Evolutionary conservation across 176 grass and related monocot genomes (phyloP).

Genomic region (Triticum monococcum): DNA sequence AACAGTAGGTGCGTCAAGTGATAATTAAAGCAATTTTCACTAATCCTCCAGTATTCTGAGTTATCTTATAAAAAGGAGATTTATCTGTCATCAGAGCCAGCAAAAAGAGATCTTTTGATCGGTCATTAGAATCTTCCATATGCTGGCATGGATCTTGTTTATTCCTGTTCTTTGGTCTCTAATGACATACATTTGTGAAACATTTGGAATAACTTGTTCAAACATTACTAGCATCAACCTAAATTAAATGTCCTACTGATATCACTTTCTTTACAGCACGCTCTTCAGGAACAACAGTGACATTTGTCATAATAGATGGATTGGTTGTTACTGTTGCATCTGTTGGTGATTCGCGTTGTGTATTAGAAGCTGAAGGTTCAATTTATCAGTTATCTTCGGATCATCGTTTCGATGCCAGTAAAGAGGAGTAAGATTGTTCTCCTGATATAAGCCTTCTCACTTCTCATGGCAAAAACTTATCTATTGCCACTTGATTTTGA

Average conservation of each 20-base stretch:
- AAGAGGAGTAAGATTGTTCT: constrained; percentile 80
- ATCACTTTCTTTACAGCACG: constrained; percentile 50
- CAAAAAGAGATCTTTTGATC: background rate
- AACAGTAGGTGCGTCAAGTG: constrained; percentile 53
- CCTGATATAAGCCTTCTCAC: background rate
- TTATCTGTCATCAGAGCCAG: background rate
- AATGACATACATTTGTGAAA: background rate
- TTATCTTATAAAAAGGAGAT: background rate
- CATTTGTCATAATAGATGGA: constrained; percentile 95
- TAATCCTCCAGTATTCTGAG: background rate
- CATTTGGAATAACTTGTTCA: background rate
- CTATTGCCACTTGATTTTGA: constrained; percentile 27
- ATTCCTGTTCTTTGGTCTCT: background rate
- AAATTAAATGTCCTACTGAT: background rate
- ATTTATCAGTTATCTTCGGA: constrained; percentile 84
- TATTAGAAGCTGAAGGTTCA: constrained; percentile 87
- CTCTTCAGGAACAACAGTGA: constrained; percentile 88
- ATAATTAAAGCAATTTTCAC: background rate
- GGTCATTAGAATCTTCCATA: background rate
- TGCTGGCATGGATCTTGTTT: constrained; percentile 14
- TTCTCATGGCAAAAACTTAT: constrained; percentile 24
- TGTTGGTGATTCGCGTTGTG: constrained; percentile 90
- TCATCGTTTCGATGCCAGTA: constrained; percentile 78
- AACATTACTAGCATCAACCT: background rate
- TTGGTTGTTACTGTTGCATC: constrained; percentile 76